Conservation (phyloP, 768 basidiomycete genomes). For the Mycena galericulata region DNA sequence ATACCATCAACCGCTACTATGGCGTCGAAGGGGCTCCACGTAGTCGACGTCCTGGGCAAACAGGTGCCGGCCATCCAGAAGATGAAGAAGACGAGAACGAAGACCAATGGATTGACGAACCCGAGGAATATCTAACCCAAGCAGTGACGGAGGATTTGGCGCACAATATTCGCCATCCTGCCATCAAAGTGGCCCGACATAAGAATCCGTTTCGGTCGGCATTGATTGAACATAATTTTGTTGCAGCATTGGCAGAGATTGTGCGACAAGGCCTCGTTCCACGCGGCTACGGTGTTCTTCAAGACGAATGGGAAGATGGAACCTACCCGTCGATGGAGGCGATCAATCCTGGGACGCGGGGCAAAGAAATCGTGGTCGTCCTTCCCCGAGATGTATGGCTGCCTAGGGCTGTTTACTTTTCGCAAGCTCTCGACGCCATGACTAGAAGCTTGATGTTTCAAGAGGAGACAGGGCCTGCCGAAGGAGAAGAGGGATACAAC, state of each 20-base stretch:
- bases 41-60: not conserved
- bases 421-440: slow-evolving; percentile 3
- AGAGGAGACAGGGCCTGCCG: not conserved
- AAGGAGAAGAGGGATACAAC: not conserved
- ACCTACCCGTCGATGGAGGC: not conserved
- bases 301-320: not conserved
- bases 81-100: not conserved
- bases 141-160: slow-evolving; percentile 4
- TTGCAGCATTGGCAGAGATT: not conserved
- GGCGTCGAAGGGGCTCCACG: not conserved
- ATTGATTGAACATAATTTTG: not conserved
- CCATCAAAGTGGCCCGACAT: slow-evolving; percentile 9
- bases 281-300: not conserved
- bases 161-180: slow-evolving; percentile 7
- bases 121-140: not conserved
- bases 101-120: not conserved
- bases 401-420: slow-evolving; percentile 5
- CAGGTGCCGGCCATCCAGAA: not conserved
- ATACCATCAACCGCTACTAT: slow-evolving; percentile 8
- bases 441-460: not conserved
- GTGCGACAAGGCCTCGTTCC: not conserved
- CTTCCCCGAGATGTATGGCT: slow-evolving; percentile 16
- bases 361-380: not conserved
- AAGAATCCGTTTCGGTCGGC: not conserved
- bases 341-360: slow-evolving; percentile 3